Base-by-base conservation (phyloP, 192 early-diverging fungal genomes). In the Diversispora eburnea region DNA sequence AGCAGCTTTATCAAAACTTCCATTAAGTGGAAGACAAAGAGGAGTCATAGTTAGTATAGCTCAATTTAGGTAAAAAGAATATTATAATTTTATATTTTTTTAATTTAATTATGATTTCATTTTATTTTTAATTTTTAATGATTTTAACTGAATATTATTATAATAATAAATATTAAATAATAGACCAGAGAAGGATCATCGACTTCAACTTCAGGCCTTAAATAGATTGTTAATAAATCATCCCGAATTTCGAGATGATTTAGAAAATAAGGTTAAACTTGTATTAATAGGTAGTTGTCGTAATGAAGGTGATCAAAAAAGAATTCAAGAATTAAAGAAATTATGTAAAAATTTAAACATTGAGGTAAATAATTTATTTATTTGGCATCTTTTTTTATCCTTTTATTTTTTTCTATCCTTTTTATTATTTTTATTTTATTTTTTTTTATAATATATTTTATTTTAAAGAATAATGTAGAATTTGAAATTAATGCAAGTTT, bases 141-240 rank as follows among this genome's bases (percentile, higher is more conserved):
- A 59, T 46, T 56, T 51, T 51, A 12, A 33, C 25, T 33, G 25
- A 33, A 33, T 33, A 33, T 33, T 33, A 33, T 33, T 33, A 33
- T 33, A 33, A 33, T 33, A 33, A 33, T 33, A 33, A 33, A 33
- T 33, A 33, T 33, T 33, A 33, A 33, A 33, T 13, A 51, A 49
- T 12, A 82, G 97, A 13, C 96, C 98, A 3, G 98, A 99, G 77
- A 99, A 99, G 77, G 90, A 91, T 70, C 98, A 98, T 79, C 62
- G 41, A 0, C 63, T 96, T 70, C 98, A 99, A 79, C 42, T 99
- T 43, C 77, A 88, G 10, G 86, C 92, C 1, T 87, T 98, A 69
- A 83, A 83, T 7, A 65, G 82, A 39, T 72, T 99, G 46, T 78
- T 95, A 6, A 63, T 79, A 8, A 59, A 76, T 25, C 78, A 91